Evolutionary conservation across 106 monocot species (phyloP).

Genomic region (Allium sativum): DNA sequence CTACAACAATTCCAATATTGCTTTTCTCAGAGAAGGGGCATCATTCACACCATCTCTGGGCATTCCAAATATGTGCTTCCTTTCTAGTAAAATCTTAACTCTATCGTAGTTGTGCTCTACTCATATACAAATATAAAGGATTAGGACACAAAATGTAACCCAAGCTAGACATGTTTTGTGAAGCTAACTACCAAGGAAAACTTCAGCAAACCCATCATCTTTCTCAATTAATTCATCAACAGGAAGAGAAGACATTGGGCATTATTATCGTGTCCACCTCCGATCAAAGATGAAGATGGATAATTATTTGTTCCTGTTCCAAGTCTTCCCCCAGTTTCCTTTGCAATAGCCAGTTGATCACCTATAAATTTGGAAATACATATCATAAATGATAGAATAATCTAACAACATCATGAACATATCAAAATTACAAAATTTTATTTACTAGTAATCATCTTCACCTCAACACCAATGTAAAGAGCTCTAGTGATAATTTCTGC

Average conservation of each 20-base stretch:
- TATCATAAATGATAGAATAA: background rate
- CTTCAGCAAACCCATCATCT: conserved; percentile 2
- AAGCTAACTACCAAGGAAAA: background rate
- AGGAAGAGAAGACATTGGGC: background rate
- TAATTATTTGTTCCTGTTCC: conserved; percentile 67
- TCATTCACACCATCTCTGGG: conserved; percentile 19
- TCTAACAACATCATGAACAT: background rate
- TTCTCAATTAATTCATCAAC: conserved; percentile 1
- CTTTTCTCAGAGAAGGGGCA: conserved; percentile 12
- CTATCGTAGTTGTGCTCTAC: conserved; percentile 19
- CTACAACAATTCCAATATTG: conserved; percentile 6
- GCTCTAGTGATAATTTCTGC: too few species aligned
- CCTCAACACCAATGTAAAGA: conserved; percentile 79
- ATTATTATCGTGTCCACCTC: background rate
- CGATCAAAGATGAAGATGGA: conserved; percentile 26
- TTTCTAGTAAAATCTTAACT: conserved; percentile 8
- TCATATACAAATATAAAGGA: background rate
- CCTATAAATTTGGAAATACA: conserved; percentile 11
- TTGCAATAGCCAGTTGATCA: conserved; percentile 61
- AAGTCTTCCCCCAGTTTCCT: conserved; percentile 44
- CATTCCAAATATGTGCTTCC: conserved; percentile 14
- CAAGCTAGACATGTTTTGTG: background rate
- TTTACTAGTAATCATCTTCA: conserved; percentile 86
- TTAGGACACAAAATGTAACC: background rate
- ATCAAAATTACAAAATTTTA: background rate